Evolutionary conservation across 148 eudicot species (phyloP), one percentile per base, ranked within the genome.

Genomic region (Rhododendron williamsianum): DNA sequence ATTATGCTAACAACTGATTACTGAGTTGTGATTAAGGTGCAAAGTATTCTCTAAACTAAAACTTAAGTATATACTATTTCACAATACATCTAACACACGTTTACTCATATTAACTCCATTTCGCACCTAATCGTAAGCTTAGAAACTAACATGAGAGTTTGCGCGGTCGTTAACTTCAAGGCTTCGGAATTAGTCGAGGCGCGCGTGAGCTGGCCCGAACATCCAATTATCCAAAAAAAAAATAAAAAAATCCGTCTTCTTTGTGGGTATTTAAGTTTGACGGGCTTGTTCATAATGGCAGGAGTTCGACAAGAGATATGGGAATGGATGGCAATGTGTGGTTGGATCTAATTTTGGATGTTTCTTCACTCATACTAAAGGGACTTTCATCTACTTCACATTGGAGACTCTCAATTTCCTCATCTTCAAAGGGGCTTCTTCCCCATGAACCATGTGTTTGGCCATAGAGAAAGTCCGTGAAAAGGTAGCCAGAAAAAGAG

Each of bases 311-410:
- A 90, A 89, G 84, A 93, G 86, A 87, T 93, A 92, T 89, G 99
- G 94, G 89, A 90, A 88, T 85, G 98, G 99, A 88, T 97, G 99
- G 99, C 98, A 95, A 83, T 95, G 99, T 88, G 99, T 97, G 88
- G 98, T 97, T 89, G 99, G 99, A 69, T 93, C 96, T 21, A 97
- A 92, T 77, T 97, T 97, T 81, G 99, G 98, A 16, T 95, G 98
- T 87, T 97, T 91, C 88, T 97, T 97, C 89, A 95, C 98, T 33
- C 99, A 97, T 82, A 87, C 91, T 6, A 92, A 94, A 91, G 99
- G 99, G 56, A 93, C 94, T 35, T 97, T 95, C 91, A 93, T 95
- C 89, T 97, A 97, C 74, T 97, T 97, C 88, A 97, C 94, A 23
- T 56, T 97, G 79, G 99, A 94, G 93, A 93, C 94, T 4, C 98